phyloP scores from a whole-genome alignment of 2,329 filamentous ascomycete genomes.

The Cercospora canescens region DNA sequence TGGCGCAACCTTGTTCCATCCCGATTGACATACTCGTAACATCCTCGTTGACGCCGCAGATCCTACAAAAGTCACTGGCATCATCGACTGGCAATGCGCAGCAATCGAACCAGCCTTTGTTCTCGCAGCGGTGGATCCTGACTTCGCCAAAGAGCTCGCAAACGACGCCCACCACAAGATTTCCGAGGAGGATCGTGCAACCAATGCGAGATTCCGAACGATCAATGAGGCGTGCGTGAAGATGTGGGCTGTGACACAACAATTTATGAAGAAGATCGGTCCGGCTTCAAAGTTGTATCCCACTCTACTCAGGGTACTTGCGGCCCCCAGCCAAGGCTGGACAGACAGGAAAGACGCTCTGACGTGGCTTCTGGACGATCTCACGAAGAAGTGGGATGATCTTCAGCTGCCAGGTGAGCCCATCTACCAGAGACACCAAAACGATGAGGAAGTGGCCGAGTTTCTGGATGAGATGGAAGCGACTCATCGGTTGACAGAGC shows the following conservation, averaged over 20 bases:
- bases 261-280: not conserved
- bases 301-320: not conserved
- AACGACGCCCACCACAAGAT: not conserved
- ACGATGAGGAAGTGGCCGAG: not conserved
- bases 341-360: not conserved
- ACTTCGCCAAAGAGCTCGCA: constrained; percentile 18
- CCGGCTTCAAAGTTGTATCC: not conserved
- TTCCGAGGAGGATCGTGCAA: not conserved
- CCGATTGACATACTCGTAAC: constrained; percentile 36
- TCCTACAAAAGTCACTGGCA: constrained; percentile 33
- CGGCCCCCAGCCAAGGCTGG: not conserved
- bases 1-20: constrained; percentile 30
- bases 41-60: constrained; percentile 36
- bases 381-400: not conserved
- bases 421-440: not conserved
- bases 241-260: not conserved
- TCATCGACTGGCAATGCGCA: constrained; percentile 39
- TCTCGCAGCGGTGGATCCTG: constrained; percentile 19
- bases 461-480: not conserved
- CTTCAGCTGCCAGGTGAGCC: not conserved
- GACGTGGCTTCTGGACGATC: not conserved
- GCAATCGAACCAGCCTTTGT: constrained; percentile 23
- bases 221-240: not conserved
- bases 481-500: not conserved
- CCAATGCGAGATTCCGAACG: not conserved